Evolutionary conservation across 169 alveolate species (phyloP).

Genomic region (Perkinsus chesapeaki): DNA sequence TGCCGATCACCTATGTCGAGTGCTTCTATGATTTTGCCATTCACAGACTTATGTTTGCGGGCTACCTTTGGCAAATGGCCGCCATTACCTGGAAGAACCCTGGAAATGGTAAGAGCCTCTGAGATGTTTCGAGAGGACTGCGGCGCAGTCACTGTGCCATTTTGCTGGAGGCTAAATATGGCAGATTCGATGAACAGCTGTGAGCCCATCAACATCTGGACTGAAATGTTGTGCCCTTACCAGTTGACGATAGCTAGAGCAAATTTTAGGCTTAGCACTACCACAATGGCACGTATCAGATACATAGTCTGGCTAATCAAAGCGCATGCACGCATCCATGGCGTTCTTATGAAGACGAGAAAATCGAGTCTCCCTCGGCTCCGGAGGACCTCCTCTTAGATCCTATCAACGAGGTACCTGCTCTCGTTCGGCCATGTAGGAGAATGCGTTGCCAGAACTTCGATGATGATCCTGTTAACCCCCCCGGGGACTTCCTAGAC

Average conservation of each 20-base stretch:
- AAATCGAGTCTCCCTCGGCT: background rate
- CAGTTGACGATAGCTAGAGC: no score
- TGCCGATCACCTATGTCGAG: background rate
- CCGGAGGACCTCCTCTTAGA: background rate
- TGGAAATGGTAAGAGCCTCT: background rate
- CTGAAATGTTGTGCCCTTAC: no score
- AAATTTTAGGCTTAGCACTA: no score
- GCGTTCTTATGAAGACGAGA: background rate
- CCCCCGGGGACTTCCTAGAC: background rate
- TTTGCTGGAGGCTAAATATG: no score
- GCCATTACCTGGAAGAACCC: background rate
- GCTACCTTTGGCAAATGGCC: background rate
- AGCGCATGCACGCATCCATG: background rate
- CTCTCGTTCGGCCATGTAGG: background rate
- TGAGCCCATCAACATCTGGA: no score
- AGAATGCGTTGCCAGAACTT: background rate
- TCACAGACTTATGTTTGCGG: background rate
- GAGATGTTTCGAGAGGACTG: no score
- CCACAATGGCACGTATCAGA: background rate
- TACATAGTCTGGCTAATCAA: background rate
- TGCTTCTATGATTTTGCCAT: background rate
- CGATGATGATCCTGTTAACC: background rate
- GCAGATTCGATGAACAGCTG: no score
- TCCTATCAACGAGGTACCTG: background rate
- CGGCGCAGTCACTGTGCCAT: no score